A percentile compares a stretch with the other conserved stretches of the same genome.
phyloP scores from a whole-genome alignment of 2,329 filamentous ascomycete genomes.

The Madurella mycetomatis region DNA sequence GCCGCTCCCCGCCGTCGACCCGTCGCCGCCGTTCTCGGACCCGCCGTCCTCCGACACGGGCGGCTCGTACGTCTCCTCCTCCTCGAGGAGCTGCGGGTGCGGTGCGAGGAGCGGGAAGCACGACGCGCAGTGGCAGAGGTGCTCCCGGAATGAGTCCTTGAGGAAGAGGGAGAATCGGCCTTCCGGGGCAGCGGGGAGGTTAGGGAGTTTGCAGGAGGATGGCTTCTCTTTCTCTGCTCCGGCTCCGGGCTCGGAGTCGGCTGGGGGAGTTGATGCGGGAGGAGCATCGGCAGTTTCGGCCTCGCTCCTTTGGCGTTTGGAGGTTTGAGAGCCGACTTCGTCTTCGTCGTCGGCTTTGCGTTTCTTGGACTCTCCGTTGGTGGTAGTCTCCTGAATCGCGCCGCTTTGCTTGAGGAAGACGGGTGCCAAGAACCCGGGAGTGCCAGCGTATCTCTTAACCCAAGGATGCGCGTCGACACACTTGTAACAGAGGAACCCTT shows the following conservation, averaged over 20 bases:
- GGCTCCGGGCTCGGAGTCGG: neutral
- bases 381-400: neutral
- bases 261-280: neutral
- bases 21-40: constrained; percentile 50
- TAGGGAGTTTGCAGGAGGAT: constrained; percentile 53
- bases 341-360: constrained; percentile 51
- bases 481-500: constrained; percentile 89
- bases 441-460: constrained; percentile 83
- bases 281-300: constrained; percentile 20
- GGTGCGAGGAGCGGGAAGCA: constrained; percentile 70
- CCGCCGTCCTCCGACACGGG: constrained; percentile 69
- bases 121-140: constrained; percentile 75
- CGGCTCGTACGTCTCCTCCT: constrained; percentile 91
- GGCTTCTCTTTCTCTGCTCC: neutral
- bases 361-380: constrained; percentile 47
- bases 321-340: constrained; percentile 31
- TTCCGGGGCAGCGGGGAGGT: constrained; percentile 52
- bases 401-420: constrained; percentile 48
- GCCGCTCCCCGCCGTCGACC: constrained; percentile 43
- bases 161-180: constrained; percentile 78
- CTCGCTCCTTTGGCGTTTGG: constrained; percentile 52
- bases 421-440: constrained; percentile 71
- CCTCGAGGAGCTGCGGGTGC: constrained; percentile 81
- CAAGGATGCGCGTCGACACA: constrained; percentile 84
- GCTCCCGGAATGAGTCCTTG: constrained; percentile 69